Evolutionary conservation across 2,329 filamentous ascomycete genomes (phyloP), one percentile per base, ranked within the genome.

Genomic region (Exophiala sp.): DNA sequence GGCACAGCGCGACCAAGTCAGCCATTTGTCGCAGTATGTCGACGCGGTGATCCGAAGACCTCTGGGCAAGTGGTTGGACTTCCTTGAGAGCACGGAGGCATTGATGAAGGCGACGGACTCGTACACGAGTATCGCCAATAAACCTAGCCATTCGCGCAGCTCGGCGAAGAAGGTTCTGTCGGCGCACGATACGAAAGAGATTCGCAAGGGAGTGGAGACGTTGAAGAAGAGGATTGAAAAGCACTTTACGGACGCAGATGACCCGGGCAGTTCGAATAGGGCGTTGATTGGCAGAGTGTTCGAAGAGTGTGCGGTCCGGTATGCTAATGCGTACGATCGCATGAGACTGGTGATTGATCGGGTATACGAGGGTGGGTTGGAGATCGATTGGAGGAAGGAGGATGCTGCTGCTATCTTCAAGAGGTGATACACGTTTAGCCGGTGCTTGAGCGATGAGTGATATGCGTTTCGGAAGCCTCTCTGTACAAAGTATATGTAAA

Each of bases 161-260:
- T 84, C 87, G 3, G 95, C 94, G 69, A 92, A 91, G 78, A 96
- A 96, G 73, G 75, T 96, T 3, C 78, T 96, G 33, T 80, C 86
- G 52, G 80, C 81, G 41, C 88, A 94, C 69, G 92, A 97, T 69
- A 78, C 78, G 16, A 91, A 89, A 68, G 91, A 96, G 71, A 82
- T 96, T 40, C 83, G 88, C 60, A 91, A 91, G 68, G 91, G 92
- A n/a, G 87, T 96, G 62, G 90, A 96, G 65, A 82, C 89, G 50
- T 78, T 97, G 62, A 87, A 87, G 65, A 96, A 95, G 75, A 83
- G 92, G 46, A 89, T 97, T 1, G 92, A 97, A 73, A 99, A 97
- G 75, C 92, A 97, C 71, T 97, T 97, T 77, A 90, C 90, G 40
- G 90, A 95, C 62, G 88, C 86, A 4, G 90, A 95, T 63, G 88